Evolutionary conservation across 1,139 yeast species (phyloP), one percentile per base, ranked within the genome.

Genomic region (Taiozyma sp.): DNA sequence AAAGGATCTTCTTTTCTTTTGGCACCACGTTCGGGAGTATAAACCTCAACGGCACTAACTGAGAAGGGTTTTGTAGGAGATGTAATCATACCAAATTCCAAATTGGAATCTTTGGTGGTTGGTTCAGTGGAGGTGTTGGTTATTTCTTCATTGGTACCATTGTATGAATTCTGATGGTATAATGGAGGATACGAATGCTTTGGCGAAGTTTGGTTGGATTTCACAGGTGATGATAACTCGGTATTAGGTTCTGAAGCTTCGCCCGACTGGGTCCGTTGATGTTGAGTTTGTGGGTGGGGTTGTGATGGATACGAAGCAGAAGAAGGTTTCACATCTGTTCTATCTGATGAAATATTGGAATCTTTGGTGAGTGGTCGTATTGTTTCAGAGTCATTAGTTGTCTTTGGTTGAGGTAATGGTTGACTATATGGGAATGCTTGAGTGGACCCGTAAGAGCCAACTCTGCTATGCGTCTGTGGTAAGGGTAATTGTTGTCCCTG

Each of bases 21-120:
- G 68, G 68, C 75, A 1, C 93, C 93, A 47, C 95, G 70, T 60
- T 87, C 95, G 1, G 96, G 95, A 0, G 96, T 87, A 60, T 84
- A 87, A 1, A 95, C 93, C 65, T 87, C 95, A 54, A 84, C 71
- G 8, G 89, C 88, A 30, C 80, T 74, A 19, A 82, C 76, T 46
- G 71, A 72, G 54, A 70, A 72, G 49, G 80, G 80, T 62, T 81
- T 84, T 28, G 65, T 66, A 40, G 70, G 80, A 19, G 63, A 60
- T 14, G 57, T 45, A 9, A 57, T 53, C 55, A 57, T 48, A 13
- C 58, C 60, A 44, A 54, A 55, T n/a, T 57, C 63, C 8, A 52
- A 54, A 62, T 34, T 60, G 57, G 51, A 53, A 10, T 44, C 43
- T 16, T 53, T 49, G 5, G 44, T n/a, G 5, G 48, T 45, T 40